Conservation (phyloP, 2,329 filamentous ascomycete genomes). For the Colletotrichum sp. region DNA sequence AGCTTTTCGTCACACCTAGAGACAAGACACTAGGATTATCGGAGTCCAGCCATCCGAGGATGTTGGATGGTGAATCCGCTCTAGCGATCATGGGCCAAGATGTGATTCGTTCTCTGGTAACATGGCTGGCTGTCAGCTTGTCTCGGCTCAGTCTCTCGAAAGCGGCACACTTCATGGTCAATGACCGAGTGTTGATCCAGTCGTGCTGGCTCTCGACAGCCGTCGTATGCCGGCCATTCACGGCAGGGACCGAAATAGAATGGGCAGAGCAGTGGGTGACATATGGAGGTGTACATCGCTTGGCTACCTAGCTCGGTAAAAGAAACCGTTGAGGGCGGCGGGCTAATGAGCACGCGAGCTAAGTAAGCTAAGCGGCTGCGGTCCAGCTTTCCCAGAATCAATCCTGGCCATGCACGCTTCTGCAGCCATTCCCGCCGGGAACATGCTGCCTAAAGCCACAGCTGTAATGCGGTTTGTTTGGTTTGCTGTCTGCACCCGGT, state of each 20-base stretch:
- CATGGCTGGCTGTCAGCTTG: background rate
- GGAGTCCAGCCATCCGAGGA: background rate
- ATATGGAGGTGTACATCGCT: background rate
- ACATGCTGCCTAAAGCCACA: background rate
- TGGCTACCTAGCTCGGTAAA: background rate
- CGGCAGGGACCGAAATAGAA: background rate
- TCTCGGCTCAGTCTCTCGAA: background rate
- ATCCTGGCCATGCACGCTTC: background rate
- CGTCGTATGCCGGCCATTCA: background rate
- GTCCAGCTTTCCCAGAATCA: background rate
- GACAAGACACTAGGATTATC: background rate
- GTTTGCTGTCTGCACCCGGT: background rate
- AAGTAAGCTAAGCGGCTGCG: background rate
- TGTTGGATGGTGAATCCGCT: background rate
- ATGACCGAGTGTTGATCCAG: background rate
- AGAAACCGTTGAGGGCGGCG: background rate
- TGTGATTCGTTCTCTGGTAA: background rate
- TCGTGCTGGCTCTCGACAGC: background rate
- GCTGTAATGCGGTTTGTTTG: background rate
- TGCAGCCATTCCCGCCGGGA: background rate
- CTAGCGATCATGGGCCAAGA: background rate
- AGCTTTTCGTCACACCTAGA: background rate
- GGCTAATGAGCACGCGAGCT: background rate
- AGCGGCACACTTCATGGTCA: background rate
- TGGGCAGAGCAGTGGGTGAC: background rate